These are phyloP conservation scores for Hypholoma fasciculare DNA, from an alignment of 768 basidiomycete species.

Conservation along the genomic window DNA sequence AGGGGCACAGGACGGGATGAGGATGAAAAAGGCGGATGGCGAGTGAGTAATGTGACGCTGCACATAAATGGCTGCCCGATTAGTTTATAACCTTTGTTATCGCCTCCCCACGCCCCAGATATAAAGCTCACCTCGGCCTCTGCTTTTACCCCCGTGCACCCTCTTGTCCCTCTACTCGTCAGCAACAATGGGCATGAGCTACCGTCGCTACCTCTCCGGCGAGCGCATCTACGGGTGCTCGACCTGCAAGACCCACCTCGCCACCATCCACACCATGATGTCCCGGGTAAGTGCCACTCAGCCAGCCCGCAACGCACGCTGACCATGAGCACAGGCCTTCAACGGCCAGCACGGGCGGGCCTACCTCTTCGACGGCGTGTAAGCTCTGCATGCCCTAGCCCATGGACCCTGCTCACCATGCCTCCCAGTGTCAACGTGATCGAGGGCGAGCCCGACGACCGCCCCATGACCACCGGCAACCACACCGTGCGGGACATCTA, in stretches of 20 bases:
- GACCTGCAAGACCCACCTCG: constrained; percentile 85
- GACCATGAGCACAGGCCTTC: constrained; percentile 67
- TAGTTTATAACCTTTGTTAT: constrained; percentile 26
- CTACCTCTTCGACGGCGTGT: constrained; percentile 94
- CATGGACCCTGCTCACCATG: constrained; percentile 14
- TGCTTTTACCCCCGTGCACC: constrained; percentile 20
- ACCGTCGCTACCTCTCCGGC: constrained; percentile 82
- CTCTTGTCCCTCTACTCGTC: constrained; percentile 39
- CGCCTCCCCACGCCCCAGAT: constrained; percentile 20
- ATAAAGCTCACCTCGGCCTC: constrained; percentile 11
- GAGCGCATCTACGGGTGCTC: constrained; percentile 88
- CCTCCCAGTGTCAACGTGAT: constrained; percentile 80
- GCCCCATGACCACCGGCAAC: constrained; percentile 95
- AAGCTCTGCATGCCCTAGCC: constrained; percentile 30
- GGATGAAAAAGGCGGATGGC: constrained; percentile 10
- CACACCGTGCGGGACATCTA: constrained; percentile 96
- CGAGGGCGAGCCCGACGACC: constrained; percentile 87
- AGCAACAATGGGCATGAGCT: constrained; percentile 80
- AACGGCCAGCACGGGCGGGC: constrained; percentile 96
- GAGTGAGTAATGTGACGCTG: constrained; percentile 17
- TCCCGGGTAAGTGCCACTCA: constrained; percentile 63
- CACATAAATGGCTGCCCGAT: constrained; percentile 23
- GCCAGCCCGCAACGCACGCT: constrained; percentile 18
- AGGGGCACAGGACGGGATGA: constrained; percentile 17
- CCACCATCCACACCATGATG: constrained; percentile 90